Evolutionary conservation across 2,329 filamentous ascomycete species (phyloP), one percentile per base, ranked within the genome.

Genomic region (Curvularia verruculosa): DNA sequence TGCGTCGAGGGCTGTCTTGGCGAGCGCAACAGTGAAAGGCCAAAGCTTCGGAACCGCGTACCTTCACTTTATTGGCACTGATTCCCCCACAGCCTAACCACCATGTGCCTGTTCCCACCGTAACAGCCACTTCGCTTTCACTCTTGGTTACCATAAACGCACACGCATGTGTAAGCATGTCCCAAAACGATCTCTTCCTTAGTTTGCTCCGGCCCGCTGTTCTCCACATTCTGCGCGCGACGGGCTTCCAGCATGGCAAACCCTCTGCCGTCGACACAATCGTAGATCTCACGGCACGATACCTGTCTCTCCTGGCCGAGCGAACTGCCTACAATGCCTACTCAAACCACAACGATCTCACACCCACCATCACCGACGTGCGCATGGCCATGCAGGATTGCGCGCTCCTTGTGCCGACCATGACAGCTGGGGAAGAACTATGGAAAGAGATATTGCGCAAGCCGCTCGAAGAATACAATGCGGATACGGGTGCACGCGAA

Each of bases 181-280:
- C 74, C 61, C 63, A 70, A 36, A 65, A 74, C 71, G 74, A 75
- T 56, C 81, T 90, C 47, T 85, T 89, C 79, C 89, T 91, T 77
- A 89, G 90, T 59, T 88, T 96, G 62, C 84, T 98, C 55, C 91
- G 92, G 40, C 94, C 94, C 1, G 88, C 89, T 46, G 86, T 97
- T 59, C 86, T 98, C 56, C 92, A 97, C 78, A 94, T 96, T 69
- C 87, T 98, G 49, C 92, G 94, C 71, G 91, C 93, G 28, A 89
- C 92, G 23, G 94, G 94, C 73, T 98, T 96, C 79, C 91, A 96
- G 75, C 84, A 89, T 40, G 90, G 92, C 49, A 87, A 87, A 52
- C 88, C 91, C 1, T 89, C 89, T 3, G 92, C 96, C 6, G 82
- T 97, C 55, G 93, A 98, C 78, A 88, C 90, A 9, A 77, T 97